These are phyloP conservation scores for Termitomyces sp. DNA, from an alignment of 768 basidiomycete species.

Conservation along the genomic window DNA sequence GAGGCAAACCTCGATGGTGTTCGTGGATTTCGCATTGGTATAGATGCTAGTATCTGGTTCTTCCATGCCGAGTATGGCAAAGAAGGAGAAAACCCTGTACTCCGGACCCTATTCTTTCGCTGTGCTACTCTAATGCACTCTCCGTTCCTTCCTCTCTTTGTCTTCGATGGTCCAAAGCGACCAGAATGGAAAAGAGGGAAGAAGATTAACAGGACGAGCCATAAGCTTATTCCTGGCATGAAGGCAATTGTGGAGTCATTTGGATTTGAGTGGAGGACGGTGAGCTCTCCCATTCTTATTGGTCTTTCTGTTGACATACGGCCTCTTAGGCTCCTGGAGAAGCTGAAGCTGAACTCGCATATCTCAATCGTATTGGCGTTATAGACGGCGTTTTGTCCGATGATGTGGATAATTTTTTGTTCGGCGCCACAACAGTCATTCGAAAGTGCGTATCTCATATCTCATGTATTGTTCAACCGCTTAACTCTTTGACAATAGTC, in stretches of 20 bases:
- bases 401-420: constrained; percentile 90
- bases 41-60: constrained; percentile 86
- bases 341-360: constrained; percentile 91
- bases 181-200: constrained; percentile 79
- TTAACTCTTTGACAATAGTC: constrained; percentile 31
- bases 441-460: constrained; percentile 59
- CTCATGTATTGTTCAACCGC: background rate
- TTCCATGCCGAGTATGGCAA: constrained; percentile 70
- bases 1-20: constrained; percentile 54
- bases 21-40: constrained; percentile 78
- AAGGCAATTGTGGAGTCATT: constrained; percentile 74
- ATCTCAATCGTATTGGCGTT: constrained; percentile 72
- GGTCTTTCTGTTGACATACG: constrained; percentile 21
- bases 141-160: constrained; percentile 84
- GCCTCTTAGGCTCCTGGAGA: constrained; percentile 78
- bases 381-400: constrained; percentile 90
- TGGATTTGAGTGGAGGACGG: constrained; percentile 73
- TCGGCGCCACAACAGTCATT: constrained; percentile 78
- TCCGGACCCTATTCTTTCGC: constrained; percentile 80
- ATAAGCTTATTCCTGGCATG: constrained; percentile 71
- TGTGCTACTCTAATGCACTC: constrained; percentile 71
- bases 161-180: constrained; percentile 86
- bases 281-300: constrained; percentile 22
- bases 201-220: constrained; percentile 52
- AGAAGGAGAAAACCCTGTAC: constrained; percentile 84